Percentiles rank a stretch among this genome's conserved stretches.
Conservation (phyloP, 345 rosid genomes). For the Hevea brasiliensis region DNA sequence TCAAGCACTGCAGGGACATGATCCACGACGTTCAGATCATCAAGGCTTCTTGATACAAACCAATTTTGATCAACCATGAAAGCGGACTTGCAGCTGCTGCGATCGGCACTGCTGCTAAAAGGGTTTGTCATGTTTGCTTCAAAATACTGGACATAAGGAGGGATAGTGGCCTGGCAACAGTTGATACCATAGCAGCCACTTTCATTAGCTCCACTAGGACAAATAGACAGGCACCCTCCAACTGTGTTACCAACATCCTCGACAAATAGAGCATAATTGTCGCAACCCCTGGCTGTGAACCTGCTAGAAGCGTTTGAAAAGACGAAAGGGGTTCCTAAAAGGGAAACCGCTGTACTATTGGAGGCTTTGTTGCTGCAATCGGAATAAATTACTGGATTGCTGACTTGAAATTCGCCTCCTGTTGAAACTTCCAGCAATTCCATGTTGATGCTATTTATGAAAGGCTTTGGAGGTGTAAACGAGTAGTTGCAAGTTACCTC, state of each 20-base stretch:
- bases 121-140: not conserved
- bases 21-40: not conserved
- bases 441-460: constrained; percentile 6
- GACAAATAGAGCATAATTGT: not conserved
- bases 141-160: not conserved
- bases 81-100: not conserved
- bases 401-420: not conserved
- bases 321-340: not conserved
- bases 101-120: not conserved
- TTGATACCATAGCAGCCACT: not conserved
- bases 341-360: not conserved
- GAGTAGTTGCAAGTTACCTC: not conserved
- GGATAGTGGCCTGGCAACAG: not conserved
- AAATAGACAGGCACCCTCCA: not conserved
- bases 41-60: not conserved
- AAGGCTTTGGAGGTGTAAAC: not conserved
- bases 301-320: not conserved
- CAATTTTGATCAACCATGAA: not conserved
- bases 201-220: not conserved
- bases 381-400: not conserved
- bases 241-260: too few species aligned
- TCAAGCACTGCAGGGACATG: constrained; percentile 3
- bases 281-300: constrained; percentile 9
- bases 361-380: not conserved
- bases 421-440: not conserved